Evolutionary conservation across 805 yeast species (phyloP).

Genomic region (Groenewaldozyma salmanticensis): DNA sequence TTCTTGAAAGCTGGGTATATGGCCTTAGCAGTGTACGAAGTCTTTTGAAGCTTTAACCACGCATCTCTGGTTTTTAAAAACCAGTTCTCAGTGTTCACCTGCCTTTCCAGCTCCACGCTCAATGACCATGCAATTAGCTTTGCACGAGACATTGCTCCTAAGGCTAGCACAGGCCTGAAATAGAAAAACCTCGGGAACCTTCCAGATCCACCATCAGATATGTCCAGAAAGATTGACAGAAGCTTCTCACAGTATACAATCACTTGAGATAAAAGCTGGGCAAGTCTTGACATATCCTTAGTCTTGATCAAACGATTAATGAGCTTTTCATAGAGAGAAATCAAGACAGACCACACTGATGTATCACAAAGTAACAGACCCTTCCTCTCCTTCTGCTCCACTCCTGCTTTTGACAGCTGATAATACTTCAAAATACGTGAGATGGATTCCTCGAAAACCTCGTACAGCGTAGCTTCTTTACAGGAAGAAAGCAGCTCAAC

Average conservation of each 20-base stretch:
- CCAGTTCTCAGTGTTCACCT: constrained; percentile 20
- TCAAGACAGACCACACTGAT: background rate
- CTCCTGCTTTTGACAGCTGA: background rate
- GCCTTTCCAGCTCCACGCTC: constrained; percentile 11
- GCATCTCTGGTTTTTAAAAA: constrained; percentile 16
- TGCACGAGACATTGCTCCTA: constrained; percentile 12
- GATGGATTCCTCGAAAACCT: background rate
- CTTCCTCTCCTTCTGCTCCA: background rate
- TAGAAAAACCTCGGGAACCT: constrained; percentile 15
- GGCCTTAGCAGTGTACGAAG: background rate
- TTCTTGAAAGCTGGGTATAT: background rate
- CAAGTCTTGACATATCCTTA: background rate
- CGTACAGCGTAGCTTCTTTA: background rate
- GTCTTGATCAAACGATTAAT: background rate
- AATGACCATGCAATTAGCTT: constrained; percentile 11
- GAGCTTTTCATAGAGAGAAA: background rate
- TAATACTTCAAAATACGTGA: too few relatives aligned
- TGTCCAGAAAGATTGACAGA: constrained; percentile 8
- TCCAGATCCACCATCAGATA: background rate
- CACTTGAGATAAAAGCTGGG: background rate
- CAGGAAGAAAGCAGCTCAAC: background rate
- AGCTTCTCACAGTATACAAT: background rate
- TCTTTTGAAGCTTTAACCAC: constrained; percentile 15
- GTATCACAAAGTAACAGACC: background rate
- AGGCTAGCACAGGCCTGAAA: constrained; percentile 16